Conservation (phyloP, 2,329 filamentous ascomycete species). For the Calonectria leucothoes region DNA sequence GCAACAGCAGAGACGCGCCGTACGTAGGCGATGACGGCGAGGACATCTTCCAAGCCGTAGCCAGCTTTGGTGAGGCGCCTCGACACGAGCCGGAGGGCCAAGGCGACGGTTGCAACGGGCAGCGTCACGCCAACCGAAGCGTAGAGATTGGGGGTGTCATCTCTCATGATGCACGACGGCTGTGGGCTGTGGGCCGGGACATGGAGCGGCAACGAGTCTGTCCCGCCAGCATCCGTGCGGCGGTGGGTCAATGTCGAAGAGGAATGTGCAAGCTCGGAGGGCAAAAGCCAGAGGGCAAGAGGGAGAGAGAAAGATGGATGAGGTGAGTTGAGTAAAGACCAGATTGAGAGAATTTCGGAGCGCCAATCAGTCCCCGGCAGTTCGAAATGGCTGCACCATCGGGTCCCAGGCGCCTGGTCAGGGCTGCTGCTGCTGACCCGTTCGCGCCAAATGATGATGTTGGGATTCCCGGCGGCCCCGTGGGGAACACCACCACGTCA, state of each 20-base stretch:
- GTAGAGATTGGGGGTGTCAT: constrained; percentile 21
- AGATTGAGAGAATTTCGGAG: background rate
- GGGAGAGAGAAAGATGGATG: no score
- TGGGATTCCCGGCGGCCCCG: background rate
- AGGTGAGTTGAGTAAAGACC: no score
- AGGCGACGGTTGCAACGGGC: constrained; percentile 32
- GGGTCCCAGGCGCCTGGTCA: background rate
- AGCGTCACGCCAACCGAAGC: constrained; percentile 34
- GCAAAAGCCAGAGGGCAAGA: no score
- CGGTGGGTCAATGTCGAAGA: background rate
- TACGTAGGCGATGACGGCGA: constrained; percentile 38
- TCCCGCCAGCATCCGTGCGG: background rate
- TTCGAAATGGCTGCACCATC: background rate
- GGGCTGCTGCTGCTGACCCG: no score
- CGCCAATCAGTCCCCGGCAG: background rate
- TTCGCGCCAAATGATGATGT: no score
- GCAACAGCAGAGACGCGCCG: background rate
- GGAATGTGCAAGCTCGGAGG: background rate
- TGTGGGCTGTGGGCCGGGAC: background rate
- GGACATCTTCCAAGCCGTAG: constrained; percentile 35
- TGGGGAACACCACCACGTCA: background rate
- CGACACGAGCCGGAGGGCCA: constrained; percentile 32
- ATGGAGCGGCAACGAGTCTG: background rate
- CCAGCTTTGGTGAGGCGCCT: constrained; percentile 37
- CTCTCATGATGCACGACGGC: background rate